A percentile compares a stretch with the other conserved stretches of the same genome.
These are phyloP conservation scores for Talaromyces nanjingensis DNA, from an alignment of 495 filamentous ascomycete genomes.

Conservation along the genomic window DNA sequence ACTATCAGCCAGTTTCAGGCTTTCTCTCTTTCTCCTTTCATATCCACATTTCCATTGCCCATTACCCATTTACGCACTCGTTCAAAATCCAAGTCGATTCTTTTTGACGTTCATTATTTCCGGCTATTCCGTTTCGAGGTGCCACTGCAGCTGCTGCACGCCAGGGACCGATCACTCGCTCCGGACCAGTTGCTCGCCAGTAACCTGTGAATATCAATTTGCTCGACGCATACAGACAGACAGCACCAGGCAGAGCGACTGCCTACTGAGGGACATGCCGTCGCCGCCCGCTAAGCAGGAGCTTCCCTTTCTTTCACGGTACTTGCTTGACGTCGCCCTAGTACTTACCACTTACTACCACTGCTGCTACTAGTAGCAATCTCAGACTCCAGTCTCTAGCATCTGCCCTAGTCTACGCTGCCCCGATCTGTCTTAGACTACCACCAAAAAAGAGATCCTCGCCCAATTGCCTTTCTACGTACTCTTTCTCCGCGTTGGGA, in stretches of 20 bases:
- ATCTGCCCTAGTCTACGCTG: not conserved
- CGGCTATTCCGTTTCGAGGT: slow-evolving; percentile 2
- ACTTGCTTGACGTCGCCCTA: not conserved
- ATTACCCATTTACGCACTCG: not conserved
- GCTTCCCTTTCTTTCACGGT: not conserved
- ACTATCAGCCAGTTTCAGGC: slow-evolving; percentile 2
- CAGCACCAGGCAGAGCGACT: not conserved
- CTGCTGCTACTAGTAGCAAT: not conserved
- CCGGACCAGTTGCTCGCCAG: not conserved
- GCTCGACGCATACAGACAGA: not conserved
- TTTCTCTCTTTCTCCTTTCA: not conserved
- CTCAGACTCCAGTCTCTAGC: not conserved
- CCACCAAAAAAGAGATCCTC: not conserved
- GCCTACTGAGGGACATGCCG: slow-evolving; percentile 6
- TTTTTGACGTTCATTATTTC: not conserved
- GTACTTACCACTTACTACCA: not conserved
- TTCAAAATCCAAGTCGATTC: not conserved
- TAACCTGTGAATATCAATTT: not conserved
- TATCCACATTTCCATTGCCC: not conserved
- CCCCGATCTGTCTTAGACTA: slow-evolving; percentile 5
- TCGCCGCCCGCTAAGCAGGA: not conserved
- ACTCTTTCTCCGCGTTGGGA: not conserved
- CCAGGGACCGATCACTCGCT: not conserved
- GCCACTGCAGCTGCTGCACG: slow-evolving; percentile 5
- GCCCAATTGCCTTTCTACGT: not conserved